phyloP scores from a whole-genome alignment of 331 rosid genomes.

The Cucumis variabilis region DNA sequence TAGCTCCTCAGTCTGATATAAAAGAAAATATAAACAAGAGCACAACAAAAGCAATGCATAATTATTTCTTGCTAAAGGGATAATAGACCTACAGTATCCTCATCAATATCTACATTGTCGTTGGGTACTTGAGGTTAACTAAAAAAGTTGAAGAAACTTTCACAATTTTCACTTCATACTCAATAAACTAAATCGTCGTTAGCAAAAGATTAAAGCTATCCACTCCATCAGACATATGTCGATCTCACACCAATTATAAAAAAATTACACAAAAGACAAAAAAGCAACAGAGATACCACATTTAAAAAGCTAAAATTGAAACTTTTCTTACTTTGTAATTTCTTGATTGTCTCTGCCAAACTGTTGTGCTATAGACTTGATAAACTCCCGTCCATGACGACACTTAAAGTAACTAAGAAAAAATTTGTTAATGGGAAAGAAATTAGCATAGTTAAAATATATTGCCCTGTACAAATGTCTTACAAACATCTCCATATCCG shows the following conservation, averaged over 20 bases:
- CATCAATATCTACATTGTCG: conserved; percentile 70
- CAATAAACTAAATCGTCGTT: neutral
- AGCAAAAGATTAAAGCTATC: neutral
- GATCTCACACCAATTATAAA: neutral
- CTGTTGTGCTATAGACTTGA: conserved; percentile 51
- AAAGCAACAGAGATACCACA: neutral
- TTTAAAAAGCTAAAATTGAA: neutral
- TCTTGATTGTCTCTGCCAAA: conserved; percentile 65
- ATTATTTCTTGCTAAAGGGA: neutral
- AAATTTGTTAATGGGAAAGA: conserved; percentile 40
- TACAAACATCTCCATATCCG: conserved; percentile 59
- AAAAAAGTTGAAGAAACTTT: conserved; percentile 91
- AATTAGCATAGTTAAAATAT: conserved; percentile 65
- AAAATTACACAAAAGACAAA: neutral
- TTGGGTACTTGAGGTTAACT: conserved; percentile 84
- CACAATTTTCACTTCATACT: conserved; percentile 47
- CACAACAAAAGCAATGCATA: neutral
- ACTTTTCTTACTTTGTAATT: conserved; percentile 70
- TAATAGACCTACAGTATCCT: conserved; percentile 60
- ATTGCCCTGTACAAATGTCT: conserved; percentile 55
- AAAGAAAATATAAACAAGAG: neutral
- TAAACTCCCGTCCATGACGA: conserved; percentile 43
- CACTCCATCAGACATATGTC: neutral
- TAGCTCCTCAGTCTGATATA: conserved; percentile 72
- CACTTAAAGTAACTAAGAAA: conserved; percentile 55